Evolutionary conservation across 306 rosid genomes (phyloP), one percentile per base, ranked within the genome.

Genomic region (Ziziphus jujuba): DNA sequence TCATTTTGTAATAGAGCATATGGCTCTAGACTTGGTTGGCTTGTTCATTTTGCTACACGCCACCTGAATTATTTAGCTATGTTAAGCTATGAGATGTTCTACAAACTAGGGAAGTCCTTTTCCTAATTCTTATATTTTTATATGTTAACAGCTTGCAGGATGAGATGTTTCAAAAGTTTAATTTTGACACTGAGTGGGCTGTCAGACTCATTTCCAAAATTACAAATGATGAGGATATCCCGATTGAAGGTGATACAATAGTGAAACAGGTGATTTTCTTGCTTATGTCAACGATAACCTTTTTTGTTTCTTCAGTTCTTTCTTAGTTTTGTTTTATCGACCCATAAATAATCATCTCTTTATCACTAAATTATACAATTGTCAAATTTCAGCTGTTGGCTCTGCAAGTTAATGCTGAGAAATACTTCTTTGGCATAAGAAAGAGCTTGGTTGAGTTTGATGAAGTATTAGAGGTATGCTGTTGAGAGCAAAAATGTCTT

Each of bases 181-280:
- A 93, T 81, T 90, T 90, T 81, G 98, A 93, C 75, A 93, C 93
- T 43, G 96, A 90, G 75, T 93, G 98, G 98, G 98, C 97, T 31
- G 96, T 90, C 69, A 81, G 87, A 70, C 91, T 93, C 72, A 93
- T 93, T 77, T 87, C 98, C 61, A 90, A 68, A 79, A 90, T 93
- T 75, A 84, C 98, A 49, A 85, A 93, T 62, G 98, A 86, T 21
- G 97, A 93, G 77, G 96, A 93, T 83, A 40, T 93, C 48, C 98
- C 98, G 68, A 93, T 93, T 63, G 97, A 93, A 85, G 93, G 98
- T 54, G 84, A 72, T 68, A 82, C 85, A 60, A 86, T 93, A 65
- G 87, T 93, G 66, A 90, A 84, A 74, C 98, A 93, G 97, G 98
- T 93, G 58, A 84, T 62, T 66, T 34, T 67, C 74, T 73, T 69